Evolutionary conservation across 169 alveolate genomes (phyloP).

Genomic region (Cryptosporidium bovis): DNA sequence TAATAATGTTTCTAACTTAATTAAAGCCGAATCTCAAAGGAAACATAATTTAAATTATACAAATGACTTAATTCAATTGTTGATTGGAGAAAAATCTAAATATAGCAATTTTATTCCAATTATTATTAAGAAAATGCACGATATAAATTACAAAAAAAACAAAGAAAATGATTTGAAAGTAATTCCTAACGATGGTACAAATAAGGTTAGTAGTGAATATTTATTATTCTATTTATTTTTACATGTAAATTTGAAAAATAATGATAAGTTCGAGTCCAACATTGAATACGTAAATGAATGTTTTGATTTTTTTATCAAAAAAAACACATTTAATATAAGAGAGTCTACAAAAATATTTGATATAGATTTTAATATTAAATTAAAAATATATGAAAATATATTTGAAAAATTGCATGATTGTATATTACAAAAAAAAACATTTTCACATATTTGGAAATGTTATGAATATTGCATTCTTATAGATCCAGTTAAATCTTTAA

Average conservation of each 20-base stretch:
- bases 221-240: constrained; percentile 26
- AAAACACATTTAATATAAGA: constrained; percentile 42
- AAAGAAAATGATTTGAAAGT: too few relatives aligned
- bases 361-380: not conserved
- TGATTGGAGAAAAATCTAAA: not conserved
- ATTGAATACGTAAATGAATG: constrained; percentile 23
- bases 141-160: not conserved
- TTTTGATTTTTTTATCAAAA: constrained; percentile 26
- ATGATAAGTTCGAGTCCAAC: not conserved
- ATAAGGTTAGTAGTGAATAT: constrained; percentile 2
- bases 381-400: constrained; percentile 11
- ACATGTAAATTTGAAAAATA: constrained; percentile 2
- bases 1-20: not conserved
- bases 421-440: not conserved
- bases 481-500: constrained; percentile 25
- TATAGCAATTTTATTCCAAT: constrained; percentile 11
- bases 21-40: not conserved
- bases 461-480: constrained; percentile 28
- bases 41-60: too few relatives aligned
- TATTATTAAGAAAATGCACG: constrained; percentile 5
- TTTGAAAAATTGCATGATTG: not conserved
- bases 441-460: constrained; percentile 7
- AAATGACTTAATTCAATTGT: not conserved
- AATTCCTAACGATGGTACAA: too few relatives aligned
- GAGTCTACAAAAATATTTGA: constrained; percentile 24